Percentiles rank a stretch among this genome's conserved stretches.
phyloP scores from a whole-genome alignment of 768 basidiomycete species.

The Pleurotus tuoliensis region DNA sequence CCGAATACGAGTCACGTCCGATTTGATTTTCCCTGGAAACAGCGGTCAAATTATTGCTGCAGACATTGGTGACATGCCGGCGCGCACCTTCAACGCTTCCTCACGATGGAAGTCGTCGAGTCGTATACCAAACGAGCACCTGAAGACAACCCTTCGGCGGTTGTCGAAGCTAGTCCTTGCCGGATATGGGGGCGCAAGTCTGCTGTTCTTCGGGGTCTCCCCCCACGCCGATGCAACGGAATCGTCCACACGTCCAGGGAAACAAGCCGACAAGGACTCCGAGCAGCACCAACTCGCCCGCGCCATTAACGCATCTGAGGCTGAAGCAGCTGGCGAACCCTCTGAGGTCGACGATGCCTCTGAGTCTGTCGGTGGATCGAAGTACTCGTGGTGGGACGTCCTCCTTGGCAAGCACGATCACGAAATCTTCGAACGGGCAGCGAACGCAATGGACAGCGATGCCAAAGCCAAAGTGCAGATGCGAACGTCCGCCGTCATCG shows the following conservation, averaged over 20 bases:
- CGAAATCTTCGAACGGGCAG: constrained; percentile 75
- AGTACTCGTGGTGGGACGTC: constrained; percentile 83
- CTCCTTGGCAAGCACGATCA: constrained; percentile 77
- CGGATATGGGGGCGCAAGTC: constrained; percentile 78
- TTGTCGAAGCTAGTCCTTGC: constrained; percentile 81
- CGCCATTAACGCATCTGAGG: constrained; percentile 70
- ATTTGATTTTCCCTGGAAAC: constrained; percentile 64
- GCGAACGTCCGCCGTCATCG: constrained; percentile 59
- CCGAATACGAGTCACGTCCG: constrained; percentile 69
- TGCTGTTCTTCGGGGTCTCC: constrained; percentile 76
- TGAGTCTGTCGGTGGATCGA: constrained; percentile 11
- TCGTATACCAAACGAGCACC: constrained; percentile 38
- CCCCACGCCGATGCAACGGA: constrained; percentile 28
- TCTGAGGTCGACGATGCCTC: constrained; percentile 17
- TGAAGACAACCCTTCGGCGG: constrained; percentile 69
- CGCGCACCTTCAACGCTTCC: constrained; percentile 22
- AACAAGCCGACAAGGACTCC: constrained; percentile 34
- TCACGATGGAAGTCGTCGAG: background rate
- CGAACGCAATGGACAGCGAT: constrained; percentile 24
- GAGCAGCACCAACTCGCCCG: constrained; percentile 63
- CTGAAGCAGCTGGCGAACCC: constrained; percentile 50
- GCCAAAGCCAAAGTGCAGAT: constrained; percentile 35
- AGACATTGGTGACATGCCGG: constrained; percentile 66
- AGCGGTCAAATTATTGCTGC: constrained; percentile 75
- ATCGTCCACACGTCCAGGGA: constrained; percentile 21